Conservation (phyloP, 495 filamentous ascomycete genomes). For the Penicillium ucsense region DNA sequence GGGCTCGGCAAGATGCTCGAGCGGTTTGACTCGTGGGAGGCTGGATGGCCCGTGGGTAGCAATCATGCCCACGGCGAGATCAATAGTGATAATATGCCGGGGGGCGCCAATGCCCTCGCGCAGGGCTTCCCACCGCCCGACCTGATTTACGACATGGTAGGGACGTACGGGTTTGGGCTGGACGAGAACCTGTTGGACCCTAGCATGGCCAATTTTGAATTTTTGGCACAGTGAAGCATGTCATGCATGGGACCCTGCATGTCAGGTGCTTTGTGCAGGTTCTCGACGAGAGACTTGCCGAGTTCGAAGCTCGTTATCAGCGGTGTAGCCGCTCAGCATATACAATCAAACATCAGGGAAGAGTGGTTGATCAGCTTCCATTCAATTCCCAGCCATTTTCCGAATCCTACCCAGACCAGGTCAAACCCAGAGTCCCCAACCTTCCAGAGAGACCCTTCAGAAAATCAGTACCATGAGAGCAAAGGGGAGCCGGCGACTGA, state of each 20-base stretch:
- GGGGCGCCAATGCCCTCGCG: slow-evolving; percentile 38
- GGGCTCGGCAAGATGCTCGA: slow-evolving; percentile 45
- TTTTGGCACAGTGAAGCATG: slow-evolving; percentile 24
- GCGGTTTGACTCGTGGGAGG: slow-evolving; percentile 38
- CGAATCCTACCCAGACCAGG: too few species aligned
- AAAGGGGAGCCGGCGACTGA: too few species aligned
- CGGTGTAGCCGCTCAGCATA: too few species aligned
- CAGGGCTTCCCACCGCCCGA: slow-evolving; percentile 40
- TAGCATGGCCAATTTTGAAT: slow-evolving; percentile 39
- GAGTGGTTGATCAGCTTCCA: too few species aligned
- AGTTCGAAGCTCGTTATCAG: too few species aligned
- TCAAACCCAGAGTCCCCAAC: too few species aligned
- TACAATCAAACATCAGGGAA: too few species aligned
- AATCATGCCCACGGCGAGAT: slow-evolving; percentile 6
- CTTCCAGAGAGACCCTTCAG: too few species aligned
- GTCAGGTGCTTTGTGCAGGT: too few species aligned
- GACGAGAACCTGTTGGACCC: slow-evolving; percentile 40
- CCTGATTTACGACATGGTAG: slow-evolving; percentile 41
- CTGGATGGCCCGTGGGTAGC: slow-evolving; percentile 20
- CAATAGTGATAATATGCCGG: slow-evolving; percentile 20
- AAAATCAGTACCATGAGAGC: too few species aligned
- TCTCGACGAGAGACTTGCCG: too few species aligned
- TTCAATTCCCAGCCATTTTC: too few species aligned
- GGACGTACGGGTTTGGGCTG: slow-evolving; percentile 39
- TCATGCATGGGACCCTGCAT: background rate